Conservation (phyloP, 2,329 filamentous ascomycete genomes). For the Chaetomium sp. region DNA sequence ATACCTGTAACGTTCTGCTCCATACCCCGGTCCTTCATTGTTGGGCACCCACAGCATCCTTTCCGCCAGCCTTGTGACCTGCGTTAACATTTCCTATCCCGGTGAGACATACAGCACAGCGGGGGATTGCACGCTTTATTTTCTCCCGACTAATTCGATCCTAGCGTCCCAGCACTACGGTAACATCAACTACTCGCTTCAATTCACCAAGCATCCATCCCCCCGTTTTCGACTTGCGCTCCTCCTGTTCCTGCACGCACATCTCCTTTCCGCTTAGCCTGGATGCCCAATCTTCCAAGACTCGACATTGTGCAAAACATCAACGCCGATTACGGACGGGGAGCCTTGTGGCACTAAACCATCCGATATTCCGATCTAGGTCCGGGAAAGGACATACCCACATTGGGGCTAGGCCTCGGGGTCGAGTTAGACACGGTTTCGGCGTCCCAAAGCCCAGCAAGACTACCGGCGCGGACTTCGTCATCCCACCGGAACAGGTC, state of each 20-base stretch:
- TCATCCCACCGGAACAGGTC: neutral
- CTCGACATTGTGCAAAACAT: neutral
- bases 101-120: conserved; percentile 24
- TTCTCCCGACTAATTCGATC: conserved; percentile 2
- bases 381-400: neutral
- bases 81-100: conserved; percentile 20
- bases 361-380: neutral
- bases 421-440: neutral
- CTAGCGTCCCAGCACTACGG: conserved; percentile 16
- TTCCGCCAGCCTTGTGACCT: conserved; percentile 18
- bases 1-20: neutral
- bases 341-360: neutral
- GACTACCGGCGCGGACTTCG: neutral
- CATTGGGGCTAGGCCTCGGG: neutral
- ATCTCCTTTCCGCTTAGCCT: conserved; percentile 13
- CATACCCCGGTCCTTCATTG: neutral
- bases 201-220: conserved; percentile 6
- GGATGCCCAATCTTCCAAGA: neutral
- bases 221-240: neutral
- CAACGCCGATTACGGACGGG: conserved; percentile 4
- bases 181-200: conserved; percentile 17
- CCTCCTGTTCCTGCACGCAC: neutral
- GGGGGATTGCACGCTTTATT: conserved; percentile 16
- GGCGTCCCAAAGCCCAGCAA: neutral
- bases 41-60: conserved; percentile 8